Base-by-base conservation (phyloP, 371 early-diverging fungal genomes). In the Saksenaea vasiformis region DNA sequence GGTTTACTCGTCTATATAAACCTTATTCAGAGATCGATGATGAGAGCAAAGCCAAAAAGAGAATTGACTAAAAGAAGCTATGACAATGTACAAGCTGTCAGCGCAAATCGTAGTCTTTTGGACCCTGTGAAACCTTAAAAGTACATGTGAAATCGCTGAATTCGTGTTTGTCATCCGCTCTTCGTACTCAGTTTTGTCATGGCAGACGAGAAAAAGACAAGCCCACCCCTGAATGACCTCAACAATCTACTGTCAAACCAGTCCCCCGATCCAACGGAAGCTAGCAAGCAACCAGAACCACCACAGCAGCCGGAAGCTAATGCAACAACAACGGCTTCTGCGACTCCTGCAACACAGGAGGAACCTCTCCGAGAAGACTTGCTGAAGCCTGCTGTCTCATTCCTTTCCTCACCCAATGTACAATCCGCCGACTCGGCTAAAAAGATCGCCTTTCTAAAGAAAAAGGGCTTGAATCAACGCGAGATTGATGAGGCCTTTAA, bases 401-500 rank as follows among this genome's bases (percentile, higher is more conserved):
- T 89, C 65, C 62, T 89, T 44, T 78, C 82, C 17, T 83, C 85
- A 4, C 80, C 87, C 36, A 85, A 79, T 35, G 85, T 87, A 1
- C 79, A 73, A 38, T 78, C 84, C 5, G 85, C 87, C 3, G 83
- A 84, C 10, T 79, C 76, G 26, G 72, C 70, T 5, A 89, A 87
- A 58, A 89, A 89, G 76, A 67, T 81, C 53, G 82, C 83, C 36
- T 87, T 87, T 66, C 68, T 89, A 61, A 75, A 81, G 60, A 84
- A 85, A 57, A 89, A 89, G 57, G 87, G 87, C 10, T 64, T 89
- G 55, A 84, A 74, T 15, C 61, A 75, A 54, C 71, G 69, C 39
- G 89, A 89, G 66, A 89, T 89, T 44, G 83, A 86, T 44, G 76
- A 83, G 47, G 85, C 89, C 4, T 73, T 82, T 36, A 68, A 76